Conservation (phyloP, 169 alveolate species). For the Cryptosporidium viatorum region DNA sequence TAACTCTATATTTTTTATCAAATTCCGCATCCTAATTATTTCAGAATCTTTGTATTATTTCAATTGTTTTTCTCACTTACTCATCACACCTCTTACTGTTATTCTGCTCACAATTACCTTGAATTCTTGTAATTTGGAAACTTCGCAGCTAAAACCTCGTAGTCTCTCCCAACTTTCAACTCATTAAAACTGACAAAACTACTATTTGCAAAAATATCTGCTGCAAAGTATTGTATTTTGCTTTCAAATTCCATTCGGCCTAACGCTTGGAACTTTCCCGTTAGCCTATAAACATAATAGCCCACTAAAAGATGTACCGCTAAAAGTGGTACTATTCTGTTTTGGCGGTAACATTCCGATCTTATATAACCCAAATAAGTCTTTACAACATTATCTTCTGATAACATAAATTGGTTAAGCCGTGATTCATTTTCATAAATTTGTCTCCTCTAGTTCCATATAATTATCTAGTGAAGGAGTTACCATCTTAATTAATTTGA, state of each 20-base stretch:
- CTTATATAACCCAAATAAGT: neutral
- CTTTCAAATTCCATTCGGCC: neutral
- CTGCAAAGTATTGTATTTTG: neutral
- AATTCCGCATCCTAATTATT: neutral
- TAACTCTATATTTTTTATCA: constrained; percentile 35
- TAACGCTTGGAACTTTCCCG: neutral
- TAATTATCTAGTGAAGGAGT: neutral
- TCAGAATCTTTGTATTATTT: neutral
- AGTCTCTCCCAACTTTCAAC: neutral
- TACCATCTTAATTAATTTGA: neutral
- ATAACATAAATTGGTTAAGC: neutral
- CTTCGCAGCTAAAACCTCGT: neutral
- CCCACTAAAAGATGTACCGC: neutral
- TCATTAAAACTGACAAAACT: neutral
- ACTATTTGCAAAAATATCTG: neutral
- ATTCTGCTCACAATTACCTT: neutral
- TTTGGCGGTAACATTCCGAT: neutral
- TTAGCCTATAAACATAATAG: neutral
- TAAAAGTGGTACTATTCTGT: neutral
- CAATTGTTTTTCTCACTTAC: neutral
- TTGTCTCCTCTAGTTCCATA: neutral
- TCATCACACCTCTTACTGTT: neutral
- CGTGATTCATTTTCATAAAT: neutral
- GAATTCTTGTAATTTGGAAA: neutral
- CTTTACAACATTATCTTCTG: neutral